A percentile compares a stretch with the other conserved stretches of the same genome.
These are phyloP conservation scores for Hypseocharis bilobata DNA, from an alignment of 441 rosid genomes.

Conservation along the genomic window DNA sequence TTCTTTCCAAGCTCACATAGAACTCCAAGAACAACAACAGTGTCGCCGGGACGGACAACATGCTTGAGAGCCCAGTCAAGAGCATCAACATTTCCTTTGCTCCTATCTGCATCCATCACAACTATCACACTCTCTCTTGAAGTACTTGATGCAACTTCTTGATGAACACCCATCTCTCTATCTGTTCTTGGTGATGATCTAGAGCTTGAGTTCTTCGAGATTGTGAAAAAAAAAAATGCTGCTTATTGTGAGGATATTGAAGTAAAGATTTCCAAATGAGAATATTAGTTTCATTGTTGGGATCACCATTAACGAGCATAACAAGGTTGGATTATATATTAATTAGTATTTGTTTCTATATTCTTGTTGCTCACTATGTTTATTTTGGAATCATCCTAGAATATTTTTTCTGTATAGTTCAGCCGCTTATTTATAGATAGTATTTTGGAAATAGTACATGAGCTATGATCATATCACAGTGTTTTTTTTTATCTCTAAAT, in stretches of 20 bases:
- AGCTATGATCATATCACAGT: too few species aligned
- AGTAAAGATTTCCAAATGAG: not conserved
- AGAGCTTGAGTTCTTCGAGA: not conserved
- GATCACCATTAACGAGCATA: not conserved
- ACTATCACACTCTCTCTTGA: constrained; percentile 35
- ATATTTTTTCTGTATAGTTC: too few species aligned
- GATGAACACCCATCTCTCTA: constrained; percentile 4
- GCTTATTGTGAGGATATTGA: not conserved
- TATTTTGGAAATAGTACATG: too few species aligned
- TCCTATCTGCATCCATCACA: constrained; percentile 34
- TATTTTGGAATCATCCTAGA: not conserved
- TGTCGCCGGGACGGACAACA: constrained; percentile 33
- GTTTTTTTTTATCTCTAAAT: too few species aligned
- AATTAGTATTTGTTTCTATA: too few species aligned
- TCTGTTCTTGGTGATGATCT: too few species aligned
- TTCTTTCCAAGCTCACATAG: constrained; percentile 27
- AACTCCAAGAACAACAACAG: constrained; percentile 36
- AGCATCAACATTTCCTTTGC: constrained; percentile 30
- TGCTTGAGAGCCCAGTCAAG: constrained; percentile 43
- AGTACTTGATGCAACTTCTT: not conserved
- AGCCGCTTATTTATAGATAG: too few species aligned
- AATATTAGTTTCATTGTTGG: constrained; percentile 1
- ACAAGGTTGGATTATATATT: too few species aligned
- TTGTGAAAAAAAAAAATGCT: not conserved
- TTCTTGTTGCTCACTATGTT: not conserved